Evolutionary conservation across 2,329 filamentous ascomycete genomes (phyloP).

Genomic region (Pseudocercospora cruenta): DNA sequence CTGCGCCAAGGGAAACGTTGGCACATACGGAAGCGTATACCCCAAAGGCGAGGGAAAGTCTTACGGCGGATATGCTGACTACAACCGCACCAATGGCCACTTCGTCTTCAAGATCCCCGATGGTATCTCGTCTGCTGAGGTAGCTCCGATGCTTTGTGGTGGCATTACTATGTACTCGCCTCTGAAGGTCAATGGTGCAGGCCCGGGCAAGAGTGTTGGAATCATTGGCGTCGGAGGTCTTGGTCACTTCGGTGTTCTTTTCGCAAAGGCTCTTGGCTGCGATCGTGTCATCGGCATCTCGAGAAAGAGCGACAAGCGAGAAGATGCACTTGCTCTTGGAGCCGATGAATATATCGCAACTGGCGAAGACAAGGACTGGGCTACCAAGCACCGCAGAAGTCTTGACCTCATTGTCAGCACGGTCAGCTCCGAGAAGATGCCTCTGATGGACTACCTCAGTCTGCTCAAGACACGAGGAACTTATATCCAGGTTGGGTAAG

Average conservation of each 20-base stretch:
- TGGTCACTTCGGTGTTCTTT: conserved; percentile 48
- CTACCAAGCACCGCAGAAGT: conserved; percentile 53
- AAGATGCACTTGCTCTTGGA: conserved; percentile 64
- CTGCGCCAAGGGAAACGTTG: not conserved
- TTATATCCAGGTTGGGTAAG: conserved; percentile 63
- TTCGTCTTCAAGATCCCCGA: not conserved
- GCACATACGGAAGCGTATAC: not conserved
- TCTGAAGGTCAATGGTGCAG: not conserved
- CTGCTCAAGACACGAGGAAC: conserved; percentile 62
- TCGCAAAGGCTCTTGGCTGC: conserved; percentile 69
- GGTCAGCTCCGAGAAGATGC: conserved; percentile 64
- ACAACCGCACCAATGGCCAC: not conserved
- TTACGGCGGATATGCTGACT: not conserved
- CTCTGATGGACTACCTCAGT: conserved; percentile 62
- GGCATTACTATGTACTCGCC: not conserved
- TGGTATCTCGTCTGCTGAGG: not conserved
- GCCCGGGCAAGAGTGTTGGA: not conserved
- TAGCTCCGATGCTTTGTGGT: not conserved
- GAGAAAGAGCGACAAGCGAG: conserved; percentile 60
- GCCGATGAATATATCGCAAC: conserved; percentile 62
- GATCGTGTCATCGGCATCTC: conserved; percentile 68
- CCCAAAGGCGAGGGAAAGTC: not conserved
- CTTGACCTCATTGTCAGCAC: conserved; percentile 65
- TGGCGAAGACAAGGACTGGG: conserved; percentile 63
- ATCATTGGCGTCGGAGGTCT: not conserved